Evolutionary conservation across 2,329 filamentous ascomycete genomes (phyloP).

Genomic region (Paracorniculantispora psalliotae): DNA sequence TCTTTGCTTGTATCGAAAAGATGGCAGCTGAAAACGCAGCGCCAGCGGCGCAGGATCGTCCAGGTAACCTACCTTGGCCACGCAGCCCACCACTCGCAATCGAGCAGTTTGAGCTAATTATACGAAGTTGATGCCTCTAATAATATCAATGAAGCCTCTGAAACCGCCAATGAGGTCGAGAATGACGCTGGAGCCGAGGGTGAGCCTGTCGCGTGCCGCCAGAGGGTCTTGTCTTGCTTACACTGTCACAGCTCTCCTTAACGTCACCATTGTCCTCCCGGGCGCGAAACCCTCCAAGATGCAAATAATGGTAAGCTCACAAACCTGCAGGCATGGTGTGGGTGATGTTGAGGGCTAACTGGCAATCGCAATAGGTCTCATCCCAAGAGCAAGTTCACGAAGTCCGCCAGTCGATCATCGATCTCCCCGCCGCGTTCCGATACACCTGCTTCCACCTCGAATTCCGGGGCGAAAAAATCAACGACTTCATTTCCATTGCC

Average conservation of each 20-base stretch:
- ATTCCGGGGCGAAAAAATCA: constrained; percentile 81
- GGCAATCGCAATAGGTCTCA: constrained; percentile 57
- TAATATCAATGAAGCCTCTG: constrained; percentile 22
- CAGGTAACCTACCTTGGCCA: constrained; percentile 3
- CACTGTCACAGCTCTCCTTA: constrained; percentile 44
- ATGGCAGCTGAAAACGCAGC: constrained; percentile 11
- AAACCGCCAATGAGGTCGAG: constrained; percentile 24
- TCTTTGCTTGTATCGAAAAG: constrained; percentile 8
- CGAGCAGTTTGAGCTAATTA: constrained; percentile 8
- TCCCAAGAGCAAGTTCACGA: constrained; percentile 96
- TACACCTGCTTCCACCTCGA: constrained; percentile 99
- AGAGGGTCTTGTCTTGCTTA: constrained; percentile 18
- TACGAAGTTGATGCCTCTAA: constrained; percentile 20
- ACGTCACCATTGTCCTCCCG: constrained; percentile 73
- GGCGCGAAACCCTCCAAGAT: constrained; percentile 69
- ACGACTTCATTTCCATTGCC: constrained; percentile 89
- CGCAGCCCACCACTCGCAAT: not conserved
- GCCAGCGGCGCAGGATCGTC: not conserved
- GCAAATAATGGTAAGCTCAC: constrained; percentile 68
- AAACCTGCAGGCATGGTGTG: constrained; percentile 16
- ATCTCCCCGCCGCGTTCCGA: constrained; percentile 86
- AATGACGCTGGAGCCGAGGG: constrained; percentile 30
- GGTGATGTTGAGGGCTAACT: constrained; percentile 1
- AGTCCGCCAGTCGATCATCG: constrained; percentile 92
- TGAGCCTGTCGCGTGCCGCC: constrained; percentile 18